phyloP scores from a whole-genome alignment of 441 rosid species.

The Pelargonium cotyledonis region DNA sequence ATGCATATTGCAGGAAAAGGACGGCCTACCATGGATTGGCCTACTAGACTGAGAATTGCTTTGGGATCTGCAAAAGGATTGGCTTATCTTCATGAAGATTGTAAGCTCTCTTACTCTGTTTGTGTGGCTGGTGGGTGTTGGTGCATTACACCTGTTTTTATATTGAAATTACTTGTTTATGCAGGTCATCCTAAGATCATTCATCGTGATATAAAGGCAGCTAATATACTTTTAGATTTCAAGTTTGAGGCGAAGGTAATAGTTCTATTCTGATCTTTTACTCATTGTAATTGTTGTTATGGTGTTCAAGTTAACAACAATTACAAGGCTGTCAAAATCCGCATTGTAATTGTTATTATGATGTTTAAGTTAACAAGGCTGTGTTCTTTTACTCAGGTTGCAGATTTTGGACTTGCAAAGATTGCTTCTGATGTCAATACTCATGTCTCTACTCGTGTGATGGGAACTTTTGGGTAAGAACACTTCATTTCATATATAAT shows the following conservation, averaged over 20 bases:
- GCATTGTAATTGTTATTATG: not conserved
- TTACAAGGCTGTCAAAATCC: too few relatives aligned
- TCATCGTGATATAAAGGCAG: conserved; percentile 91
- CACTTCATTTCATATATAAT: conserved; percentile 3
- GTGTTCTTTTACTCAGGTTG: conserved; percentile 45
- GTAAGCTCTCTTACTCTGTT: conserved; percentile 33
- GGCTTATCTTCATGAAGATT: conserved; percentile 97
- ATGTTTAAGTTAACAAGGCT: not conserved
- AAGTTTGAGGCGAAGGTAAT: conserved; percentile 93
- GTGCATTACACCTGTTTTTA: not conserved
- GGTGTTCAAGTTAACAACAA: too few relatives aligned
- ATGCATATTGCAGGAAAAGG: conserved; percentile 54
- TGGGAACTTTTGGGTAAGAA: conserved; percentile 95
- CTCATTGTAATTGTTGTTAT: too few relatives aligned
- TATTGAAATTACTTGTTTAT: conserved; percentile 4
- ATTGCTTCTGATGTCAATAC: conserved; percentile 73
- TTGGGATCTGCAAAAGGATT: conserved; percentile 96
- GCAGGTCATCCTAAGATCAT: conserved; percentile 97
- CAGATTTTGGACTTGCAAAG: conserved; percentile 97
- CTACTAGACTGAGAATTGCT: conserved; percentile 72
- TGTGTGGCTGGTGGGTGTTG: not conserved
- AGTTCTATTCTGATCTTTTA: not conserved
- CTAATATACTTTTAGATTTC: conserved; percentile 81
- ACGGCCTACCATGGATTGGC: conserved; percentile 84
- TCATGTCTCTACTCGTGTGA: conserved; percentile 92